Evolutionary conservation across 2,329 filamentous ascomycete species (phyloP).

Genomic region (Cladosporium austrohemisphaericum): DNA sequence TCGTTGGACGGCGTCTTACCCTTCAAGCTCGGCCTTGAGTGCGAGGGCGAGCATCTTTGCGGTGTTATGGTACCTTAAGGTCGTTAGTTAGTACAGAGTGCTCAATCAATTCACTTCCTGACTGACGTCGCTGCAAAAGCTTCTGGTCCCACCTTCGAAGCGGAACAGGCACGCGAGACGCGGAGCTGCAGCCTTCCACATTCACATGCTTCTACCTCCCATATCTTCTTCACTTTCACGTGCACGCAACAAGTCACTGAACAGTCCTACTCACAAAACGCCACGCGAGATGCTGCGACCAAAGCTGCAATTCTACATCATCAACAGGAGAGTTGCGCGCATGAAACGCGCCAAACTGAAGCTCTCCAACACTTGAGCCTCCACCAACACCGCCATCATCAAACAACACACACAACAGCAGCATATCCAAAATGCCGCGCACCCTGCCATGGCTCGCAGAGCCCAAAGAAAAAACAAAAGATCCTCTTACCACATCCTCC

Average conservation of each 20-base stretch:
- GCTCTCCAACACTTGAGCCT: constrained; percentile 16
- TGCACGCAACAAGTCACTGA: background rate
- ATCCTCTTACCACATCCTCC: constrained; percentile 16
- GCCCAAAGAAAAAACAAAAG: constrained; percentile 14
- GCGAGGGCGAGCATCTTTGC: constrained; percentile 61
- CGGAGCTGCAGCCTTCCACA: background rate
- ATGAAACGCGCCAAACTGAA: constrained; percentile 18
- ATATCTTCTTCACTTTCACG: background rate
- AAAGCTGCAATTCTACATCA: background rate
- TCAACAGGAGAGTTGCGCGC: constrained; percentile 15
- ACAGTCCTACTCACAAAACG: background rate
- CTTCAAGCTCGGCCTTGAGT: constrained; percentile 65
- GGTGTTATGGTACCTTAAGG: constrained; percentile 1
- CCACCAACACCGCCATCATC: constrained; percentile 6
- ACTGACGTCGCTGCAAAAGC: constrained; percentile 8
- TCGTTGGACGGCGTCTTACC: constrained; percentile 49
- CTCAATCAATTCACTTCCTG: too few relatives aligned
- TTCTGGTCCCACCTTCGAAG: background rate
- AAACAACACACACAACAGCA: constrained; percentile 1
- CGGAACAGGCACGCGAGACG: too few relatives aligned
- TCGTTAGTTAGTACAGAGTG: too few relatives aligned
- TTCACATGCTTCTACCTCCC: background rate
- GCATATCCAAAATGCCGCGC: constrained; percentile 23
- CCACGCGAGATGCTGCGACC: constrained; percentile 3
- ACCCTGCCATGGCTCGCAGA: constrained; percentile 33